Evolutionary conservation across 805 yeast genomes (phyloP), one percentile per base, ranked within the genome.

Genomic region (Kluyveromyces siamensis): DNA sequence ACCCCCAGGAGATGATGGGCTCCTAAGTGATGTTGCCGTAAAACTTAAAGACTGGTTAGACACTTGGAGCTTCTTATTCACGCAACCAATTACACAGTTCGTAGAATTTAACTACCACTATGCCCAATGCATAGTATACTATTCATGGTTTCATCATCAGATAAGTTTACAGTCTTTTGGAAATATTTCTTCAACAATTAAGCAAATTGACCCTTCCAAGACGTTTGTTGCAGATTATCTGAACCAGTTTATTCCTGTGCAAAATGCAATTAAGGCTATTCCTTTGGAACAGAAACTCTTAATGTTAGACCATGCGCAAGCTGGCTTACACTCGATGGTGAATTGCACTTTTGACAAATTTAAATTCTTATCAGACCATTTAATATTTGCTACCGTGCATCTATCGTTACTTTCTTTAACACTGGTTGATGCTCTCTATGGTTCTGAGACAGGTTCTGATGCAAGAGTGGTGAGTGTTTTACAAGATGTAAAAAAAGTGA

Each of bases 1-100:
- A 2, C 44, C 44, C 27, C 21, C 37, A 13, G 17, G 42, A n/a
- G 36, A 42, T 5, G 19, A 37, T 9, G 39, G 49, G 45, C 33
- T 55, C 49, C 44, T 62, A 65, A 47, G 71, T 69, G 50, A 58
- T 50, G 77, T 75, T 21, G 66, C 69, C 39, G 72, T 67, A 4
- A 85, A 80, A 49, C 62, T 83, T n/a, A 67, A 65, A 27, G 58
- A 61, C 5, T 86, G 93, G 93, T 69, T 74, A 49, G 77, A 75
- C 2, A 82, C 80, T 58, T 85, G 91, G 91, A 78, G 74, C 41
- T 77, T 79, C 55, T 63, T 84, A 25, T 79, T 84, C 61, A 75
- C 76, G 45, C 89, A 84, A 61, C 84, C 88, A 1, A 78, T 83
- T 1, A 72, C 81, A 45, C 90, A 86, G 58, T 85, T 84, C 63